Evolutionary conservation across 805 yeast species (phyloP).

Genomic region (Wickerhamiella cacticola): DNA sequence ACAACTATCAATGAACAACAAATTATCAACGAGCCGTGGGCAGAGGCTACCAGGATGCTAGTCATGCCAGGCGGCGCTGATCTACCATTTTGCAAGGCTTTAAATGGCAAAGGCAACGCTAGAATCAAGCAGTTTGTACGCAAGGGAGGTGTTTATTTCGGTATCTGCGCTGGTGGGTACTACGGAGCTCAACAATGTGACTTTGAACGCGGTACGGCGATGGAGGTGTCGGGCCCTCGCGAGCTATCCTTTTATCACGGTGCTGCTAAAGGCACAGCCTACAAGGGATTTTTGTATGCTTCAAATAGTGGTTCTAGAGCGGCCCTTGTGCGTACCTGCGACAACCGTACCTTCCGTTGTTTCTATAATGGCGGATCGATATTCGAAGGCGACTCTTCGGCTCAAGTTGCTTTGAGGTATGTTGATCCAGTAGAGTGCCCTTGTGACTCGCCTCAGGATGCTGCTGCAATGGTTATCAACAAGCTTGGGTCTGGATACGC

Average conservation of each 20-base stretch:
- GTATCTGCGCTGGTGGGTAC: slow-evolving; percentile 95
- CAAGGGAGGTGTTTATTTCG: slow-evolving; percentile 71
- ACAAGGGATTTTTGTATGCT: slow-evolving; percentile 65
- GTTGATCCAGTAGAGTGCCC: slow-evolving; percentile 42
- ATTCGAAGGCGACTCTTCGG: slow-evolving; percentile 52
- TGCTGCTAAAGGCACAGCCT: slow-evolving; percentile 67
- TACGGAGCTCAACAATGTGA: slow-evolving; percentile 65
- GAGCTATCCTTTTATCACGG: slow-evolving; percentile 81
- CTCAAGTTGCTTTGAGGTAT: slow-evolving; percentile 65
- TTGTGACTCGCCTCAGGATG: slow-evolving; percentile 24
- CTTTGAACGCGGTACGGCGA: slow-evolving; percentile 60
- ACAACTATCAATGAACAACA: slow-evolving; percentile 51
- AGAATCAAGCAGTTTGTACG: slow-evolving; percentile 52
- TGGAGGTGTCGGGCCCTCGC: slow-evolving; percentile 79
- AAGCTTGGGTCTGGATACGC: slow-evolving; percentile 64
- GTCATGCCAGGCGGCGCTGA: slow-evolving; percentile 98
- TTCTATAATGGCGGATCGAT: slow-evolving; percentile 88
- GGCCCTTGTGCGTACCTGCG: slow-evolving; percentile 25
- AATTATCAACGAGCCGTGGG: slow-evolving; percentile 79
- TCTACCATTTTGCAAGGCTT: slow-evolving; percentile 61
- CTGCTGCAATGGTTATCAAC: slow-evolving; percentile 64
- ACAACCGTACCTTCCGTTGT: slow-evolving; percentile 15
- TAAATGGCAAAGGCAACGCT: slow-evolving; percentile 58
- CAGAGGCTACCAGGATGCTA: slow-evolving; percentile 57
- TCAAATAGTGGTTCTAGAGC: slow-evolving; percentile 67